Evolutionary conservation across 2,329 filamentous ascomycete genomes (phyloP), one percentile per base, ranked within the genome.

Genomic region (Penicillium sumatraense): DNA sequence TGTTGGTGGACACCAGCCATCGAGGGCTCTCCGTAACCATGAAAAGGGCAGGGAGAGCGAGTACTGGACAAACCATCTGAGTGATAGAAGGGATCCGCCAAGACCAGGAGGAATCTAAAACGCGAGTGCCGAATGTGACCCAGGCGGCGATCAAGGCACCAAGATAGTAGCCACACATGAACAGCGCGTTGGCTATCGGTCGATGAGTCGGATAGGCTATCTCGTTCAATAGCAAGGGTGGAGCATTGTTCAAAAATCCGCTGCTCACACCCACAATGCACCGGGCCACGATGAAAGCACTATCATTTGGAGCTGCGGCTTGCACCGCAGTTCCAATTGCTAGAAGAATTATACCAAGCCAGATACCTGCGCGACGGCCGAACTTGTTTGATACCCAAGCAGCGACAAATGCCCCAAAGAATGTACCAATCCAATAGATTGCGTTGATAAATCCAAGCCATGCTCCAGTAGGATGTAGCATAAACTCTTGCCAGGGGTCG

Each of bases 361-460:
- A 44, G 13, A 51, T 27, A 5, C 5, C n/a, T 4, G n/a, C 9
- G 18, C 18, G 21, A 2, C 49, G 49, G 7, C 49, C 49, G 14
- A 33, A 51, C n/a, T 21, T 16, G 18, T 51, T 44, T 2, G 49
- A 27, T 35, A 20, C 24, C 49, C 49, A 51, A 14, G 38, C 49
- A 9, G 23, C 23, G 4, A 23, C 10, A 2, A 23, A 26, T 5
- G 27, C 23, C 3, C n/a, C 16, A 6, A 51, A 33, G 18, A 33
- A 20, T 2, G 36, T n/a, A 1, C 49, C 49, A 26, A 51, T 29
- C 14, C 23, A 44, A n/a, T 44, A 31, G 11, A 44, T 20, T n/a
- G 49, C 21, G 24, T 51, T 51, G 27, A 51, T 51, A 20, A 51
- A 51, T 4, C 49, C 49, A 2, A 51, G 24, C 49, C 49, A 51